A percentile compares a stretch with the other conserved stretches of the same genome.
Conservation (phyloP, 2,329 filamentous ascomycete genomes). For the Colletotrichum trifolii region DNA sequence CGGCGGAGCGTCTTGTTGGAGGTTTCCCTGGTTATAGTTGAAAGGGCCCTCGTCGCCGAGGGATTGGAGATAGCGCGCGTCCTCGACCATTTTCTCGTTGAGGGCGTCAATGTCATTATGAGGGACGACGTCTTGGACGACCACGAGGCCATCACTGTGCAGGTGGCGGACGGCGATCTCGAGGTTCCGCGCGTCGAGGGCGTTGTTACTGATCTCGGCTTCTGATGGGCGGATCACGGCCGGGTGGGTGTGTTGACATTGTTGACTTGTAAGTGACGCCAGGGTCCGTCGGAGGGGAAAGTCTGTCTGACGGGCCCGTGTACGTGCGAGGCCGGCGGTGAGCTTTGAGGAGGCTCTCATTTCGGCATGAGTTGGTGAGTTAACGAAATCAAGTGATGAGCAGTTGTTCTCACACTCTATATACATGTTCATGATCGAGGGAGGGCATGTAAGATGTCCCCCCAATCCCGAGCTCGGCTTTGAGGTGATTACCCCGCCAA, state of each 20-base stretch:
- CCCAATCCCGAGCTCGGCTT: slow-evolving; percentile 43
- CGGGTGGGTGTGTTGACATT: slow-evolving; percentile 24
- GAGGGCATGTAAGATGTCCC: not conserved
- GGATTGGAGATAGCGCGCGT: slow-evolving; percentile 62
- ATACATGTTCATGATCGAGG: slow-evolving; percentile 6
- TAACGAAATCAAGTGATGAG: not conserved
- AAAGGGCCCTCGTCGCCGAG: slow-evolving; percentile 66
- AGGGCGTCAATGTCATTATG: slow-evolving; percentile 63
- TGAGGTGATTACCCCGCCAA: slow-evolving; percentile 20
- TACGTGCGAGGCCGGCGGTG: not conserved
- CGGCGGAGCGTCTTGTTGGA: slow-evolving; percentile 70
- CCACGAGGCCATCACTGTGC: slow-evolving; percentile 65
- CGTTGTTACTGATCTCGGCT: slow-evolving; percentile 1
- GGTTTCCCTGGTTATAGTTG: slow-evolving; percentile 72
- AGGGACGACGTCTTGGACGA: slow-evolving; percentile 63
- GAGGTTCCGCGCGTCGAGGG: slow-evolving; percentile 60
- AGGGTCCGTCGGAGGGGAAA: not conserved
- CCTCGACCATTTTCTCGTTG: slow-evolving; percentile 69
- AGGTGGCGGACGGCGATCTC: slow-evolving; percentile 65
- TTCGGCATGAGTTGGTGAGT: not conserved
- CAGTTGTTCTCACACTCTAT: not conserved
- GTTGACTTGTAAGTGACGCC: slow-evolving; percentile 23
- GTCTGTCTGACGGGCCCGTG: not conserved
- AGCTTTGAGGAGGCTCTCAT: not conserved
- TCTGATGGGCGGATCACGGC: slow-evolving; percentile 49